These are phyloP conservation scores for Aspergillus novofumigatus DNA, from an alignment of 2,329 filamentous ascomycete genomes.

Conservation along the genomic window DNA sequence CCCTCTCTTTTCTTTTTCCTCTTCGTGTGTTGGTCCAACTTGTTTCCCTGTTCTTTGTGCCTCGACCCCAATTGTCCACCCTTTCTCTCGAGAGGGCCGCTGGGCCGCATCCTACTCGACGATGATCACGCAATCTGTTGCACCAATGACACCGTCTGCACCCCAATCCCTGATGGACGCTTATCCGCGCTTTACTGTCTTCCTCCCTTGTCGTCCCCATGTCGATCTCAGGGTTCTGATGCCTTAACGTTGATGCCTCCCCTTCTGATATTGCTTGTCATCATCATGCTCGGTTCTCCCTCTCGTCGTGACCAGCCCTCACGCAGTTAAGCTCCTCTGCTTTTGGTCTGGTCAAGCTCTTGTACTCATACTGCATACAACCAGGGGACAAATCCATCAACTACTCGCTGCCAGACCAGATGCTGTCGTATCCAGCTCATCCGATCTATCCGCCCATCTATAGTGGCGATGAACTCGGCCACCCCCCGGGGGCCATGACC, in stretches of 20 bases:
- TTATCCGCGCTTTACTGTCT: constrained; percentile 13
- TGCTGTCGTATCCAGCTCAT: constrained; percentile 36
- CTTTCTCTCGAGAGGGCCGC: background rate
- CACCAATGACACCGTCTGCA: constrained; percentile 28
- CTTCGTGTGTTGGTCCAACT: background rate
- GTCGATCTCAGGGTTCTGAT: background rate
- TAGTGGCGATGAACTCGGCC: constrained; percentile 33
- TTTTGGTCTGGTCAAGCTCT: no score
- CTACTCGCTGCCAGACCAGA: constrained; percentile 36
- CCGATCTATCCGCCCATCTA: constrained; percentile 38
- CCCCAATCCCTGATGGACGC: constrained; percentile 20
- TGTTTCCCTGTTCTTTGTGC: background rate
- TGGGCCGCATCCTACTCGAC: constrained; percentile 9
- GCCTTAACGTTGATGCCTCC: background rate
- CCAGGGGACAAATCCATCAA: constrained; percentile 35
- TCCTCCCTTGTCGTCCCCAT: constrained; percentile 10
- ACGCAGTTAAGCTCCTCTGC: background rate
- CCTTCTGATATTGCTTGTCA: background rate
- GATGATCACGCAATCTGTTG: constrained; percentile 35
- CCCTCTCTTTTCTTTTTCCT: constrained; percentile 3
- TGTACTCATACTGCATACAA: constrained; percentile 23
- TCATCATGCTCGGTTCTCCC: constrained; percentile 9
- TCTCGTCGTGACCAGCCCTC: constrained; percentile 7
- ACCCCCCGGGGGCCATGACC: constrained; percentile 33
- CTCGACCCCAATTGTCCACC: background rate